Conservation (phyloP, 495 filamentous ascomycete genomes). For the Penicillium goetzii region DNA sequence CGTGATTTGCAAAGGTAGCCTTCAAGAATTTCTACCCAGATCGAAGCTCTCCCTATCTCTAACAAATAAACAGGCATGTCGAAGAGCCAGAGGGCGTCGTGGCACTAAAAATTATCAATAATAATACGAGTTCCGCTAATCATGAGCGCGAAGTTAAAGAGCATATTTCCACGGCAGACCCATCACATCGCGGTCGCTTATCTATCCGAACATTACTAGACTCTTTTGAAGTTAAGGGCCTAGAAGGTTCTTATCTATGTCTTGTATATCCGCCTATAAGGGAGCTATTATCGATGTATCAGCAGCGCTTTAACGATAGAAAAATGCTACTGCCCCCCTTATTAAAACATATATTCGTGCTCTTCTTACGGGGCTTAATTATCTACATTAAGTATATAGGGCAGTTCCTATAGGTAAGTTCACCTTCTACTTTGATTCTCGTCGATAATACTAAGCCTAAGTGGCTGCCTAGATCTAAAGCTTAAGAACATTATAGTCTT, state of each 20-base stretch:
- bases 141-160: constrained; percentile 45
- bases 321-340: constrained; percentile 39
- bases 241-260: constrained; percentile 38
- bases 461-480: constrained; percentile 47
- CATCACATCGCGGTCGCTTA: constrained; percentile 38
- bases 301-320: constrained; percentile 34
- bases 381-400: constrained; percentile 47
- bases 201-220: constrained; percentile 33
- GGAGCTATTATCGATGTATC: constrained; percentile 40
- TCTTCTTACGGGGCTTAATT: constrained; percentile 50
- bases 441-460: constrained; percentile 26
- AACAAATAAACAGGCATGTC: constrained; percentile 36
- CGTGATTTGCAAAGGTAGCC: constrained; percentile 38
- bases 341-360: constrained; percentile 43
- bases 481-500: constrained; percentile 51
- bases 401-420: constrained; percentile 42
- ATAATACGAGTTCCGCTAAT: constrained; percentile 33
- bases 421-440: constrained; percentile 25
- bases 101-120: constrained; percentile 47
- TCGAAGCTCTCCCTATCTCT: constrained; percentile 26
- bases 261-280: constrained; percentile 49
- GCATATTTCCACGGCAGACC: constrained; percentile 38
- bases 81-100: constrained; percentile 43
- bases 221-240: constrained; percentile 35
- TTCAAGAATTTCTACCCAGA: constrained; percentile 25